phyloP scores from a whole-genome alignment of 768 basidiomycete genomes.

The Boletus edulis region DNA sequence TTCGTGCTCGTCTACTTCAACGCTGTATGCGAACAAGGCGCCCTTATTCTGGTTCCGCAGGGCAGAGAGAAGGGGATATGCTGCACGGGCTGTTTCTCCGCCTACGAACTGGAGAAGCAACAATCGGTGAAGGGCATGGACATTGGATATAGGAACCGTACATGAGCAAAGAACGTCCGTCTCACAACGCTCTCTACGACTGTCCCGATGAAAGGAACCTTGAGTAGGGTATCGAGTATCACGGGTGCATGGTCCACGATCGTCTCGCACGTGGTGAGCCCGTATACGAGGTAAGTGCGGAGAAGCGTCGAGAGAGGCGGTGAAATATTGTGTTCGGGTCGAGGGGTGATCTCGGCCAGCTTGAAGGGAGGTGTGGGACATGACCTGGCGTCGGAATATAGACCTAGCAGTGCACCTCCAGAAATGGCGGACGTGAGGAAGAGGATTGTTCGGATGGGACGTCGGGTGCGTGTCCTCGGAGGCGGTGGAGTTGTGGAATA shows the following conservation, averaged over 20 bases:
- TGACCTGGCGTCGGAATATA: constrained; percentile 27
- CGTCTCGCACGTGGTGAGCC: constrained; percentile 71
- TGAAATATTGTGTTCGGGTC: background rate
- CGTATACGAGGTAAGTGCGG: constrained; percentile 79
- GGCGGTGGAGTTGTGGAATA: constrained; percentile 3
- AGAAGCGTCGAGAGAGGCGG: constrained; percentile 43
- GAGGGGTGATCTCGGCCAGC: background rate
- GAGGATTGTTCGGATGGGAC: constrained; percentile 9
- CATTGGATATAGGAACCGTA: constrained; percentile 25
- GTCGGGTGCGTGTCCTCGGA: constrained; percentile 4
- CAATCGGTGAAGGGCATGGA: background rate
- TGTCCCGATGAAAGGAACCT: constrained; percentile 52
- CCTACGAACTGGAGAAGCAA: constrained; percentile 71
- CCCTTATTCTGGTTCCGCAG: constrained; percentile 73
- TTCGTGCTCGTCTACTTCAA: constrained; percentile 72
- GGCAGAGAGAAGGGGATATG: constrained; percentile 58
- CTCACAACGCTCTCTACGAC: constrained; percentile 70
- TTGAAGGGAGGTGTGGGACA: constrained; percentile 22
- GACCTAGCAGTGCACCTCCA: constrained; percentile 12
- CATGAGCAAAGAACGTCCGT: constrained; percentile 84
- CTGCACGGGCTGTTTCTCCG: constrained; percentile 73
- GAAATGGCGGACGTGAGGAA: constrained; percentile 20
- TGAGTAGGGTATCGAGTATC: constrained; percentile 51
- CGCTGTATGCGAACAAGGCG: constrained; percentile 77
- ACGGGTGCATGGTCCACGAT: constrained; percentile 75